These are phyloP conservation scores for Drechslerella coelobrocha DNA, from an alignment of 2,329 filamentous ascomycete species.

Conservation along the genomic window DNA sequence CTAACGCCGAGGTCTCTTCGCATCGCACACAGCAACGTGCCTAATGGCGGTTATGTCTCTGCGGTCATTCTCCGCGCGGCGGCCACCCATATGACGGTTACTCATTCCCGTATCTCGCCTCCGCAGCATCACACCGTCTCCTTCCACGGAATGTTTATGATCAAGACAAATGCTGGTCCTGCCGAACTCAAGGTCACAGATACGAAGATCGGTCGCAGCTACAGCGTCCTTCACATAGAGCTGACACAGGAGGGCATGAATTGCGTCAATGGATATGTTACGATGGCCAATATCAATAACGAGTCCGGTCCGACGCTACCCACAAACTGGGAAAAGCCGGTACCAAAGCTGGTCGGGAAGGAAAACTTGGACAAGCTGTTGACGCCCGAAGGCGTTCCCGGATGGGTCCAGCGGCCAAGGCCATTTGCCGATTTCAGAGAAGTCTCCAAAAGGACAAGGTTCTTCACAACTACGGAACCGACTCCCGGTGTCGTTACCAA, in stretches of 20 bases:
- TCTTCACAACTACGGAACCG: constrained; percentile 23
- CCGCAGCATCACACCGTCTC: constrained; percentile 68
- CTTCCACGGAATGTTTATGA: constrained; percentile 71
- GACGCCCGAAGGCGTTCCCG: constrained; percentile 51
- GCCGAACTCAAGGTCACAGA: constrained; percentile 68
- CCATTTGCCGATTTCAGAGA: constrained; percentile 56
- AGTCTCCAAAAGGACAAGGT: constrained; percentile 52
- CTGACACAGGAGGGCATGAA: constrained; percentile 66
- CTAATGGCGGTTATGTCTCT: constrained; percentile 74
- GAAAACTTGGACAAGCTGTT: constrained; percentile 54
- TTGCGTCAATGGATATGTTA: constrained; percentile 71
- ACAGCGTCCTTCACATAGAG: constrained; percentile 69
- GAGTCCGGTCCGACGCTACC: constrained; percentile 65
- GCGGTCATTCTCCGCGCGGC: constrained; percentile 68
- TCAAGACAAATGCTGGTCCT: constrained; percentile 67
- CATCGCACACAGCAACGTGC: constrained; percentile 62
- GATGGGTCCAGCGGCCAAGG: constrained; percentile 40
- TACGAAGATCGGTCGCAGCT: constrained; percentile 70
- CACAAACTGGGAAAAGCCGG: constrained; percentile 65
- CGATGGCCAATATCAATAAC: constrained; percentile 67
- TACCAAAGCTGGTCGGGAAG: constrained; percentile 59
- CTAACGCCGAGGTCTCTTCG: constrained; percentile 10
- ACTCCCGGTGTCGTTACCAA: constrained; percentile 36
- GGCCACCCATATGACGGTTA: constrained; percentile 66
- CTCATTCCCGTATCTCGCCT: constrained; percentile 60